These are phyloP conservation scores for Chlamydomonas schloesseri DNA, from an alignment of 139 green algal species.

Conservation along the genomic window DNA sequence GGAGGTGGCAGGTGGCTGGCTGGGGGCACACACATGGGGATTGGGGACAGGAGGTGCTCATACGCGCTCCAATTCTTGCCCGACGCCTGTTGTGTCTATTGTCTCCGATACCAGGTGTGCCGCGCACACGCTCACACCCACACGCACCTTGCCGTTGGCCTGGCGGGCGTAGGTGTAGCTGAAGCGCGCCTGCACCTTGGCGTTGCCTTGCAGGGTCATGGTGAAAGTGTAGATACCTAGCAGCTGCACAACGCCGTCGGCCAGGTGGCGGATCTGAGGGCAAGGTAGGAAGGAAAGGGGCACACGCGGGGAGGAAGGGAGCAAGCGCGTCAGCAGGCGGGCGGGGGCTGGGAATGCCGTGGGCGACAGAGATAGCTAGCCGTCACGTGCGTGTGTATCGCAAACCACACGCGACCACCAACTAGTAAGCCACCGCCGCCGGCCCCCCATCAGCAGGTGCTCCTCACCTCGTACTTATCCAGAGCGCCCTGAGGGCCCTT, in stretches of 20 bases:
- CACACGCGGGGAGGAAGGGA: background rate
- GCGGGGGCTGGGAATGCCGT: too few species aligned
- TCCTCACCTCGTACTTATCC: conserved; percentile 18
- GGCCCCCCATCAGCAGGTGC: too few species aligned
- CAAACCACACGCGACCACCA: background rate
- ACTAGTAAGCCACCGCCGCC: background rate
- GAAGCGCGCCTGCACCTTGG: background rate
- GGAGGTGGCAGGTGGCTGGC: too few species aligned
- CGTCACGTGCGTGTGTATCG: too few species aligned
- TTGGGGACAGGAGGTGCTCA: too few species aligned
- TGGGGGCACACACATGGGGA: too few species aligned
- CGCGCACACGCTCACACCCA: too few species aligned
- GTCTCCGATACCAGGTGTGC: too few species aligned
- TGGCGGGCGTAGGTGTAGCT: conserved; percentile 1
- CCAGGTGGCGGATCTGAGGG: conserved; percentile 3
- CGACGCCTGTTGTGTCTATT: too few species aligned
- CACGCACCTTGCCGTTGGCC: conserved; percentile 2
- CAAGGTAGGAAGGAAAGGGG: background rate
- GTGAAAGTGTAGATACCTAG: conserved; percentile 35
- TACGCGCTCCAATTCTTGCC: too few species aligned
- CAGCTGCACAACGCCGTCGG: background rate
- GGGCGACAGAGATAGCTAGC: background rate
- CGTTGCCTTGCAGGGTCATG: background rate
- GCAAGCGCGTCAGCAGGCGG: too few species aligned
- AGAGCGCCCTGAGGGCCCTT: background rate